phyloP scores from a whole-genome alignment of 2,329 filamentous ascomycete genomes.

The Sclerotinia nivalis region DNA sequence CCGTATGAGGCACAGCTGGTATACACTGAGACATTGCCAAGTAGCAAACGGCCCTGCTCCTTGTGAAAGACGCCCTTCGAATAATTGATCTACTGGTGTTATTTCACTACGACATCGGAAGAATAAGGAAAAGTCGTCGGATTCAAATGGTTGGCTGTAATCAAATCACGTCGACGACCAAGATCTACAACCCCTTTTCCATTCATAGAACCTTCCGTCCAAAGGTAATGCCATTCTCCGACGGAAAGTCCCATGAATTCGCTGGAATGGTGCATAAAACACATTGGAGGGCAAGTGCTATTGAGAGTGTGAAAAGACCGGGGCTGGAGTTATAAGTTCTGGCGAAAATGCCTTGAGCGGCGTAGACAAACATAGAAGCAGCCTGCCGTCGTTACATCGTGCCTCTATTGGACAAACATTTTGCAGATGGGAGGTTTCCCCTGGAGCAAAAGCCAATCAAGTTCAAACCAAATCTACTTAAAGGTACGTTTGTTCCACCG shows the following conservation, averaged over 20 bases:
- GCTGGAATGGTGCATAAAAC: neutral
- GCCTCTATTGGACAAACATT: neutral
- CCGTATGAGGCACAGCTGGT: neutral
- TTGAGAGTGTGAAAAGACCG: neutral
- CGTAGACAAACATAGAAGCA: neutral
- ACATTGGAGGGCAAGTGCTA: neutral
- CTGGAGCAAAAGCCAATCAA: neutral
- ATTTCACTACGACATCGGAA: neutral
- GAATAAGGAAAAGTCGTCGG: neutral
- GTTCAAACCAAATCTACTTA: neutral
- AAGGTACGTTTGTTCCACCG: neutral
- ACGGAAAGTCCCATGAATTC: neutral
- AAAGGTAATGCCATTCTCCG: neutral
- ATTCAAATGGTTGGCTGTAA: neutral
- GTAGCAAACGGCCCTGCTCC: neutral
- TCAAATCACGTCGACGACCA: neutral
- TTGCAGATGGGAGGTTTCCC: neutral
- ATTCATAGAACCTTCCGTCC: neutral
- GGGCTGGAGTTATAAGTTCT: neutral
- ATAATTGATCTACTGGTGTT: neutral
- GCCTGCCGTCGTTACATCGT: neutral
- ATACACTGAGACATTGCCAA: neutral
- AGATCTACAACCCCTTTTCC: neutral
- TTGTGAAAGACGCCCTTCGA: neutral
- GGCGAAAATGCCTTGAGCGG: neutral